Conservation (phyloP, 2,329 filamentous ascomycete genomes). For the Cladosporium austrohemisphaericum region DNA sequence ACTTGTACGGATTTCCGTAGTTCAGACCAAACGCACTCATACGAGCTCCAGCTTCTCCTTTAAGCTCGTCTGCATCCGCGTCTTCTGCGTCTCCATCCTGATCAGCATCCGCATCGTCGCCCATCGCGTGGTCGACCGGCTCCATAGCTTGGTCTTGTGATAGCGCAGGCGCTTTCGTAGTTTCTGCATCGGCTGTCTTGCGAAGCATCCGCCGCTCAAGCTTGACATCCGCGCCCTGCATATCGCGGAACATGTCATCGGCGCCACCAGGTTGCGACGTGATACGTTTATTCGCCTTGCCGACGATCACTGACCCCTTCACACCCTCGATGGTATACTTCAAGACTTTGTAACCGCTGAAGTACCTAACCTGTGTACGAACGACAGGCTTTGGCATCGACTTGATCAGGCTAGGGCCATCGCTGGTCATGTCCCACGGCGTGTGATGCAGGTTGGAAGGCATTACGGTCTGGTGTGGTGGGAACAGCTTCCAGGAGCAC, state of each 20-base stretch:
- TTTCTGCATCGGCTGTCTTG: background rate
- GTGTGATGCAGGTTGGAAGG: conserved; percentile 21
- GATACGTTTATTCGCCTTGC: conserved; percentile 53
- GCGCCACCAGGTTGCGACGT: conserved; percentile 53
- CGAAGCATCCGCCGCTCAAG: conserved; percentile 12
- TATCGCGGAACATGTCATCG: conserved; percentile 56
- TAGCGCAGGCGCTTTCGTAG: background rate
- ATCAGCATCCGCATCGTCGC: background rate
- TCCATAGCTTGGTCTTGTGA: background rate
- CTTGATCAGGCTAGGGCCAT: conserved; percentile 29
- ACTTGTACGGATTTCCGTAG: conserved; percentile 63
- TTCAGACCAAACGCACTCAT: conserved; percentile 35
- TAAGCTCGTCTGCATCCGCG: background rate
- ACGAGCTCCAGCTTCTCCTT: conserved; percentile 24
- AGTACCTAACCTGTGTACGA: conserved; percentile 32
- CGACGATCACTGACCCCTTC: conserved; percentile 49
- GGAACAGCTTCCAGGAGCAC: conserved; percentile 45
- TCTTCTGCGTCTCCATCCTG: background rate
- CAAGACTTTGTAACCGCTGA: conserved; percentile 41
- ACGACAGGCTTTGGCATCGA: conserved; percentile 31
- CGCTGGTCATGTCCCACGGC: conserved; percentile 28
- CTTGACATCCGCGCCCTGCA: conserved; percentile 41
- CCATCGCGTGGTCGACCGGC: background rate
- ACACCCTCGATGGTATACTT: conserved; percentile 48
- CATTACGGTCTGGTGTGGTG: conserved; percentile 25